Percentiles rank a stretch among this genome's conserved stretches.
These are phyloP conservation scores for Gryganskiella cystojenkinii DNA, from an alignment of 192 early-diverging fungal species.

Conservation along the genomic window DNA sequence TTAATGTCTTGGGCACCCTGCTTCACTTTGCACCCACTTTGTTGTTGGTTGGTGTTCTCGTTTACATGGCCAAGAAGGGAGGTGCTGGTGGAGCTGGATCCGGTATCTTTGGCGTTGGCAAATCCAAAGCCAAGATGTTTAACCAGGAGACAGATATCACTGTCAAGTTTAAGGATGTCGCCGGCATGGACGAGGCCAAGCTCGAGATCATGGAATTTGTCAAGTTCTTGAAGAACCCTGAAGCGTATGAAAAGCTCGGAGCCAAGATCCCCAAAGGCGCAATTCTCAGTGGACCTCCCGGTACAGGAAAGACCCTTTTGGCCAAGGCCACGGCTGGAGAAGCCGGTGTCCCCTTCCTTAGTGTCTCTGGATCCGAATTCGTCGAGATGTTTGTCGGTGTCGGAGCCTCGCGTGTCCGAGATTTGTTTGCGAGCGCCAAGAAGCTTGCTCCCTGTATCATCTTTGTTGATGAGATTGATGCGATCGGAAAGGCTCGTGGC, in stretches of 20 bases:
- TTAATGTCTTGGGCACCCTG: slow-evolving; percentile 77
- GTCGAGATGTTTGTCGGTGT: slow-evolving; percentile 99
- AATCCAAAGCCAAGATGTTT: slow-evolving; percentile 95
- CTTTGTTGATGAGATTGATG: slow-evolving; percentile 99
- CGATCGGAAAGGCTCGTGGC: slow-evolving; percentile 98
- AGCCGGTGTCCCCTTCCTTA: slow-evolving; percentile 97
- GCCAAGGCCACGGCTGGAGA: slow-evolving; percentile 99
- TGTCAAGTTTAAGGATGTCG: slow-evolving; percentile 99
- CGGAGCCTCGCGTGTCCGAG: slow-evolving; percentile 92
- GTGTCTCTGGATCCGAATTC: slow-evolving; percentile 99
- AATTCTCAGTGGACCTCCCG: slow-evolving; percentile 92
- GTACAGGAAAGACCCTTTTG: slow-evolving; percentile 97
- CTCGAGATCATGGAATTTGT: slow-evolving; percentile 99
- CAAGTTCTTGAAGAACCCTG: slow-evolving; percentile 97
- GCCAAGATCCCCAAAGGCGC: slow-evolving; percentile 99
- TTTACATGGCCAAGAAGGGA: slow-evolving; percentile 89
- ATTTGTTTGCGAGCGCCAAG: slow-evolving; percentile 97
- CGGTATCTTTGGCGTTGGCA: slow-evolving; percentile 97
- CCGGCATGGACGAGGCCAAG: slow-evolving; percentile 99
- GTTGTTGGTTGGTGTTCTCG: slow-evolving; percentile 87
- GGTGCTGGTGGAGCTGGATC: slow-evolving; percentile 72
- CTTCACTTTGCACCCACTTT: slow-evolving; percentile 96
- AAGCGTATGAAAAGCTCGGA: slow-evolving; percentile 89
- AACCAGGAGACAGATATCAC: slow-evolving; percentile 97
- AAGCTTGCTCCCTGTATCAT: slow-evolving; percentile 99